Evolutionary conservation across 2,329 filamentous ascomycete species (phyloP).

Genomic region (Dryadomyces quercivorus): DNA sequence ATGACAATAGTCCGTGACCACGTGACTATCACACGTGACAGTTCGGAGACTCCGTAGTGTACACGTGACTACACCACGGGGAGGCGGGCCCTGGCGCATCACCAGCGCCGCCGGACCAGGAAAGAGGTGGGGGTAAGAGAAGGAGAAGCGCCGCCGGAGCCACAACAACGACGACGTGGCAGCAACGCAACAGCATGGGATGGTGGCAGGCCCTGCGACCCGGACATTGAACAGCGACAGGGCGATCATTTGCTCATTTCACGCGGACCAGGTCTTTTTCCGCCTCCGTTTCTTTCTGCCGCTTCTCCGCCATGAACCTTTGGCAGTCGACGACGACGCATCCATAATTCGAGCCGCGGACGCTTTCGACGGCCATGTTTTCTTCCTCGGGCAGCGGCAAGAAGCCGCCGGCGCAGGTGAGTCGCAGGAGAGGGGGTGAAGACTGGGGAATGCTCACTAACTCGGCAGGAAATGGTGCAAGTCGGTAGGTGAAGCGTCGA

Average conservation of each 20-base stretch:
- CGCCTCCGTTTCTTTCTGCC: neutral
- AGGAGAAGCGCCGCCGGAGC: neutral
- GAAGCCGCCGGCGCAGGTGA: constrained; percentile 61
- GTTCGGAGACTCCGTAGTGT: no score
- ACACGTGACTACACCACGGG: neutral
- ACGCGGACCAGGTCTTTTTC: neutral
- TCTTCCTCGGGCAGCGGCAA: constrained; percentile 53
- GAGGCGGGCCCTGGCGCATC: neutral
- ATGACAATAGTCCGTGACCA: no score
- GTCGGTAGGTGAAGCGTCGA: constrained; percentile 71
- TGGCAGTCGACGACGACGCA: neutral
- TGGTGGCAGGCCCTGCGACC: neutral
- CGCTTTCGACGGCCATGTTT: constrained; percentile 35
- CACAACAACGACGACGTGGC: neutral
- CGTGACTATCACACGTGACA: no score
- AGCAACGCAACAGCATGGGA: neutral
- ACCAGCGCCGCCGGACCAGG: neutral
- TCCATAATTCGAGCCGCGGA: no score
- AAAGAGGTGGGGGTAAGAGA: neutral
- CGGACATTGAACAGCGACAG: neutral
- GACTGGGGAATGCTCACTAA: neutral
- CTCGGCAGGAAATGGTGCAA: constrained; percentile 92
- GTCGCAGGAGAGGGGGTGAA: constrained; percentile 10
- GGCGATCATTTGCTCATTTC: no score
- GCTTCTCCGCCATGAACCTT: neutral